phyloP scores from a whole-genome alignment of 208 protist genomes.

The Herpetomonas tarakana region DNA sequence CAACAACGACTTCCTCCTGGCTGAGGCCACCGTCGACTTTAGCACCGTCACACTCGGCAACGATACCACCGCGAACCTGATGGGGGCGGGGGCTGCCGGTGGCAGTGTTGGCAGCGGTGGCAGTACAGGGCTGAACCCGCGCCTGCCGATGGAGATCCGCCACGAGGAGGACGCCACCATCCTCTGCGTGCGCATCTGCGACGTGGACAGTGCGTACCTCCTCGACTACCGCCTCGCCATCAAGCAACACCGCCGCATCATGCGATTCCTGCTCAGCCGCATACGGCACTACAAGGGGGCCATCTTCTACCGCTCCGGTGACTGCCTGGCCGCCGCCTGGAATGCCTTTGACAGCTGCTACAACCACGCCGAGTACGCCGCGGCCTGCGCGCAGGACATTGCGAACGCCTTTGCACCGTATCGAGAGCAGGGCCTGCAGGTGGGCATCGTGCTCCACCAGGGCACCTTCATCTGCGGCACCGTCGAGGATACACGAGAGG shows the following conservation, averaged over 20 bases:
- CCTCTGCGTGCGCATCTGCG: conserved; percentile 53
- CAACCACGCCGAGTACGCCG: conserved; percentile 68
- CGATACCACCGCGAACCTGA: background rate
- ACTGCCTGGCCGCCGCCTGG: conserved; percentile 71
- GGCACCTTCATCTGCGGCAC: conserved; percentile 77
- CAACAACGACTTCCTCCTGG: background rate
- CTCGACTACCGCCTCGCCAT: conserved; percentile 55
- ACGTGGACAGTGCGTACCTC: conserved; percentile 63
- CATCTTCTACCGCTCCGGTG: conserved; percentile 70
- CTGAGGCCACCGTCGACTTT: background rate
- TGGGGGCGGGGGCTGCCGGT: background rate
- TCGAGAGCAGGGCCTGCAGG: conserved; percentile 51
- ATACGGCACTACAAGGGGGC: conserved; percentile 71
- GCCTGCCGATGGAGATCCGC: conserved; percentile 45
- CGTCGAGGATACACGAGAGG: conserved; percentile 72
- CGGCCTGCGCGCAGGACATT: conserved; percentile 69
- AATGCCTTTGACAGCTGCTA: conserved; percentile 82
- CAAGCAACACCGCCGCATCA: conserved; percentile 68
- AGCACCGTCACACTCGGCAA: too few species aligned
- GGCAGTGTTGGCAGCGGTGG: background rate
- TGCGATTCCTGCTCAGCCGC: conserved; percentile 63
- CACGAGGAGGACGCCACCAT: conserved; percentile 59
- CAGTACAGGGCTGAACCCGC: background rate
- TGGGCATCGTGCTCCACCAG: conserved; percentile 79
- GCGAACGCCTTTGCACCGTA: conserved; percentile 43